Base-by-base conservation (phyloP, 78 protist genomes). In the Bigelowiella natans region DNA sequence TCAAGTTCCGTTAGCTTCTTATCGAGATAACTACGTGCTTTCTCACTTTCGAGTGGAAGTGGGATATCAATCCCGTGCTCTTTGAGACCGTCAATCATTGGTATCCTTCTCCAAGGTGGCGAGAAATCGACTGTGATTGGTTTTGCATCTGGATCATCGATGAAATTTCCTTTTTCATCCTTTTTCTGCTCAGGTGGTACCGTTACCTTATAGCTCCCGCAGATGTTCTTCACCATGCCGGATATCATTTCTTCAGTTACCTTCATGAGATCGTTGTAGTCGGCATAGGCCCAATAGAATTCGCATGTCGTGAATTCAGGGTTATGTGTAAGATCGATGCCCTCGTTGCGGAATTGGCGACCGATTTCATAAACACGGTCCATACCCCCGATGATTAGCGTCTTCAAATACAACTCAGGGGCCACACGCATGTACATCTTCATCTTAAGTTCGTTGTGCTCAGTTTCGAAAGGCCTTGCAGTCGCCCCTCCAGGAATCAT, bases 291-390 rank as follows among this genome's bases (percentile, higher is more conserved):
- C 91, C 91, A 95, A 94, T 99, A 99, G 94, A 96, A 97, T 92
- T 99, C 99, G 93, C 98, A 95, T 3, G 99, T 94, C n/a, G 99
- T 98, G 95, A 99, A 99, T 93, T 99, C 99, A 40, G 99, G 99
- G 95, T 98, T 98, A 94, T 98, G 99, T 29, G 99, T 98, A 90
- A 95, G 90, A 89, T 98, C 99, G 39, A 98, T 97, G 34, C 73
- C 73, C 18, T 98, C 99, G 94, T 99, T 99, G 82, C 99, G 94
- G 96, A 98, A 99, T 92, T 96, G 98, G 86, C 97, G 95, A 31
- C 99, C 99, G 82, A 98, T 93, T 94, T 99, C 99, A 85, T 97
- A 99, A 29, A 99, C 99, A 31, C 99, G 95, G 89, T 99, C 99
- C 86, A 98, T 39, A 2, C 99, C 99, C 2, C 99, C 99, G 36